Evolutionary conservation across 75 land plant genomes (phyloP).

Genomic region (Larix kaempferi): DNA sequence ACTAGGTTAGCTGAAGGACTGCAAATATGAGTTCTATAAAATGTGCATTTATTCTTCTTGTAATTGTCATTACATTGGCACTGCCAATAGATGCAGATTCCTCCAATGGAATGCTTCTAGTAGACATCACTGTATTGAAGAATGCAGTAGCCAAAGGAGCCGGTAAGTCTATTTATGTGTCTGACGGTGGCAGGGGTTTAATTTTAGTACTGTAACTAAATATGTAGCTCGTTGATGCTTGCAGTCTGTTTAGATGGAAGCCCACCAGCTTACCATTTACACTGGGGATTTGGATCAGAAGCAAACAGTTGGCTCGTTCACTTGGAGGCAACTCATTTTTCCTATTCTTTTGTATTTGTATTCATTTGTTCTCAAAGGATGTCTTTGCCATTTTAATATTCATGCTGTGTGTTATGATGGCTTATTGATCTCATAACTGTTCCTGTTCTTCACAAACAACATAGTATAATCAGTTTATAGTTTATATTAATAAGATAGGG

Average conservation of each 20-base stretch:
- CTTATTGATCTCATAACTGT: conserved; percentile 57
- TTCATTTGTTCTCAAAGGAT: not conserved
- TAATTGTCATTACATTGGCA: no score
- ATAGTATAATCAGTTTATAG: conserved; percentile 10
- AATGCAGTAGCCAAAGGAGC: conserved; percentile 37
- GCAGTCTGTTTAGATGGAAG: conserved; percentile 52
- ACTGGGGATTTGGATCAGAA: conserved; percentile 23
- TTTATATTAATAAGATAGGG: no score
- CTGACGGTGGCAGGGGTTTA: no score
- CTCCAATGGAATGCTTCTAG: conserved; percentile 1
- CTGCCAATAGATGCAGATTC: no score
- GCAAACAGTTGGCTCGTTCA: conserved; percentile 28
- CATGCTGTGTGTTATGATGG: no score
- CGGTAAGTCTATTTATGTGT: no score
- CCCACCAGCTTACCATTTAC: conserved; percentile 40
- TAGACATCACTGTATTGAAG: conserved; percentile 42
- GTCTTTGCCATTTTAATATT: no score
- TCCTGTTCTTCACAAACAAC: conserved; percentile 47
- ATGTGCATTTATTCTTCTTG: no score
- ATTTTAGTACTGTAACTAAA: no score
- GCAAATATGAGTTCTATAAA: no score
- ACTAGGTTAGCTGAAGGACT: no score
- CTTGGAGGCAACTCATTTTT: conserved; percentile 22
- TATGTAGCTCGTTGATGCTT: not conserved
- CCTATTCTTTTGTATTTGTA: conserved; percentile 11